These are phyloP conservation scores for Fusarium abutilonis DNA, from an alignment of 2,329 filamentous ascomycete species.

Conservation along the genomic window DNA sequence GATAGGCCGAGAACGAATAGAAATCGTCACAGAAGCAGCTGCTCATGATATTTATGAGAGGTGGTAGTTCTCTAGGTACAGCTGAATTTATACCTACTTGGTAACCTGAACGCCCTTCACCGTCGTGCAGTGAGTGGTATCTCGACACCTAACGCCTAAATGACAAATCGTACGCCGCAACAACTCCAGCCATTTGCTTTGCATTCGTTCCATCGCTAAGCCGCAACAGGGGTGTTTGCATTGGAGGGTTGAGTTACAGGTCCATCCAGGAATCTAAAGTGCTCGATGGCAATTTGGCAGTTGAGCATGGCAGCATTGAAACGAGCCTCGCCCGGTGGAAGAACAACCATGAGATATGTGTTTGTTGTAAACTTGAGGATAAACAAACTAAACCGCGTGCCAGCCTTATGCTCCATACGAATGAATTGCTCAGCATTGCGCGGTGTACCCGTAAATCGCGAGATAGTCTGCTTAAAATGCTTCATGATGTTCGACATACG, in stretches of 20 bases:
- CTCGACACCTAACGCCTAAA: constrained; percentile 43
- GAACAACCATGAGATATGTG: constrained; percentile 92
- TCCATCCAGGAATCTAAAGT: constrained; percentile 76
- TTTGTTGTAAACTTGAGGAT: constrained; percentile 97
- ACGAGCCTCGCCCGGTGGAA: constrained; percentile 88
- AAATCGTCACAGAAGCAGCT: constrained; percentile 6
- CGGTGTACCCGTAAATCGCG: constrained; percentile 81
- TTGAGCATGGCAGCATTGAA: constrained; percentile 94
- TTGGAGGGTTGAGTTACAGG: constrained; percentile 42
- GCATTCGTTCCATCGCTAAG: constrained; percentile 9
- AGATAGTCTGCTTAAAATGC: constrained; percentile 90
- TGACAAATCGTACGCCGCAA: constrained; percentile 15
- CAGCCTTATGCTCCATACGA: constrained; percentile 82
- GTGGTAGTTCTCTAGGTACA: constrained; percentile 2
- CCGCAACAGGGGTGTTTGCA: constrained; percentile 13
- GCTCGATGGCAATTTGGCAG: constrained; percentile 84
- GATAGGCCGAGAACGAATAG: constrained; percentile 20
- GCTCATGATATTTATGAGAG: background rate
- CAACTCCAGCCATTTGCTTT: constrained; percentile 3
- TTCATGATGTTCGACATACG: constrained; percentile 97
- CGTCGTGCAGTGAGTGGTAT: constrained; percentile 42
- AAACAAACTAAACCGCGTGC: constrained; percentile 86
- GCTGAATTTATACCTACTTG: constrained; percentile 2
- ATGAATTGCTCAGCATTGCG: constrained; percentile 83
- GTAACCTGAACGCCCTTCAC: constrained; percentile 27